These are phyloP conservation scores for Cajanus cajan DNA, from an alignment of 306 rosid genomes.

Conservation along the genomic window DNA sequence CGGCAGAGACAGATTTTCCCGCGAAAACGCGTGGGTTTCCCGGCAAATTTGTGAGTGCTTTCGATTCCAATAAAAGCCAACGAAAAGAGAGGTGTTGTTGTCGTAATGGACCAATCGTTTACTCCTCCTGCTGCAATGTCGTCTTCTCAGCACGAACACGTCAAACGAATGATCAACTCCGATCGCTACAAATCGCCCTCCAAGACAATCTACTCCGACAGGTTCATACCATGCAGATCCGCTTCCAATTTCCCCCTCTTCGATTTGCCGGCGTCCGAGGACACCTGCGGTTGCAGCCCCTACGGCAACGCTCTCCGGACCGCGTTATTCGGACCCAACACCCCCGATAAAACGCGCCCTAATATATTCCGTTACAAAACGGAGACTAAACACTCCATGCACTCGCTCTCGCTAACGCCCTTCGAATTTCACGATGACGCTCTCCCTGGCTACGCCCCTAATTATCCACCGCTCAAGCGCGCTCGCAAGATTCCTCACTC, in stretches of 20 bases:
- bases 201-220: slow-evolving; percentile 70
- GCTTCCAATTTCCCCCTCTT: slow-evolving; percentile 75
- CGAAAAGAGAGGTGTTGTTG: neutral
- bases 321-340: slow-evolving; percentile 64
- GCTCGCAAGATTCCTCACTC: slow-evolving; percentile 73
- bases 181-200: slow-evolving; percentile 64
- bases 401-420: slow-evolving; percentile 62
- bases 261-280: slow-evolving; percentile 32
- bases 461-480: slow-evolving; percentile 61
- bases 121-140: slow-evolving; percentile 24
- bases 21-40: neutral
- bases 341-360: slow-evolving; percentile 61
- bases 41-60: neutral
- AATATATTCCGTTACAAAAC: slow-evolving; percentile 80
- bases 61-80: neutral
- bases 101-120: neutral
- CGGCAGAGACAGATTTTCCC: neutral
- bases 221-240: slow-evolving; percentile 87
- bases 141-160: slow-evolving; percentile 42
- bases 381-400: slow-evolving; percentile 73
- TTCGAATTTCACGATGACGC: slow-evolving; percentile 48
- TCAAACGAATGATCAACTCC: slow-evolving; percentile 65
- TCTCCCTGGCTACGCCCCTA: slow-evolving; percentile 34
- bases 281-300: slow-evolving; percentile 49
- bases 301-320: slow-evolving; percentile 58